Base-by-base conservation (phyloP, 352 stramenopile species). In the Globisporangium barbulae region DNA sequence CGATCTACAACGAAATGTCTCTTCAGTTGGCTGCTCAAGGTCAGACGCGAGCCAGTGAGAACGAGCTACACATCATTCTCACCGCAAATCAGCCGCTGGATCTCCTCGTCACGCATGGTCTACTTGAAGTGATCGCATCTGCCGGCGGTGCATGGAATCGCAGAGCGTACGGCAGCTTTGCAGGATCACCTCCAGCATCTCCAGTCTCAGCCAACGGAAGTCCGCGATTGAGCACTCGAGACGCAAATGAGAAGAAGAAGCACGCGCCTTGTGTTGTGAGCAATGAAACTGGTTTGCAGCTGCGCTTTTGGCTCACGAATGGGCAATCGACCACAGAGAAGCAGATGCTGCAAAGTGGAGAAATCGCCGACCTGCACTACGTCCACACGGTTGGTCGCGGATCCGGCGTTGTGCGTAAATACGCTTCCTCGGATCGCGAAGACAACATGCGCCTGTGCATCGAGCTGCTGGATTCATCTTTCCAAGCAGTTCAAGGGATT, bases 81-180 rank as follows among this genome's bases (percentile, higher is more conserved):
- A 91, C 76, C 1, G 86, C 86, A 13, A 83, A 79, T 10, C 80
- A 90, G 53, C 73, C 85, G 10, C 63, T 95, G 21, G 80, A 93
- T 52, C 63, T 95, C n/a, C 85, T 74, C 25, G 68, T 93, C 19
- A 95, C 85, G 0, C 85, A 95, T 35, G 85, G 82, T 5, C 71
- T 95, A 44, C 62, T 95, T 2, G 86, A 95, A 56, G 78, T 93
- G 3, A 67, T 85, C 25, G 85, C 85, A 39, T 95, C 86, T 33
- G 86, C 87, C 5, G 85, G 78, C 59, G 85, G 85, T 3, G 83
- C 86, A 0, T 93, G 84, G 80, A 89, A 89, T 63, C 82, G 76
- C 9, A 65, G 69, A 42, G 54, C 56, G 1, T 21, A 35, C 28
- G 60, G 61, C 15, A 9, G 39, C 3, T 30, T 41, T 21, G 63